Evolutionary conservation across 345 rosid genomes (phyloP), one percentile per base, ranked within the genome.

Genomic region (Acer saccharum): DNA sequence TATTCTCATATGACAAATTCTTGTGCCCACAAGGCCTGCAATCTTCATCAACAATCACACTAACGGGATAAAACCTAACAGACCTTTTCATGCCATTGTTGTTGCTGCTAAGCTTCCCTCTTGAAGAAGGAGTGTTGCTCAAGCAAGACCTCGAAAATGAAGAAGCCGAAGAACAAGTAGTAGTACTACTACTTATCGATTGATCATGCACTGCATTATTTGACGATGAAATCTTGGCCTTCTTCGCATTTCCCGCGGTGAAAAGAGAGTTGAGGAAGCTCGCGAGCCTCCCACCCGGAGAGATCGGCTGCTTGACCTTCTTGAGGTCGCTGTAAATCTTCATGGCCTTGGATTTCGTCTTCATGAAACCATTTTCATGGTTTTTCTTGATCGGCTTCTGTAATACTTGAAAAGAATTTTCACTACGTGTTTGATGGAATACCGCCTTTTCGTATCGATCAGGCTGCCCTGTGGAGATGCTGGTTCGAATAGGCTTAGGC

Each of bases 91-190:
- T 81, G 57, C 87, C 88, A 5, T 80, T 81, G 50, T 80, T 81
- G 50, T 80, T 86, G 21, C 78, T 86, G 21, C 78, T 76, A 4
- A 77, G 58, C 65, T 84, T 86, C 61, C 86, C 86, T 58, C 84
- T 76, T 0, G 98, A 86, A 0, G 94, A 83, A 0, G 93, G 88
- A 3, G 89, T 84, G 68, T 91, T 92, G 86, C 94, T 94, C 46
- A 91, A 78, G 72, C 98, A 94, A 12, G 99, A 94, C 61, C 97
- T 88, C 17, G 99, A 92, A 77, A 91, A 90, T 1, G 99, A 94
- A 5, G 98, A 90, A 2, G 97, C 89, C 1, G 99, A 90, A 16
- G 98, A 90, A 78, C 94, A 90, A 0, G 88, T 85, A 2, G 64
- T 10, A 0, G 2, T 43, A 43, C 88, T 85, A 2, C 27, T 10